Base-by-base conservation (phyloP, 805 yeast species). In the Kodamaea fukazawae region DNA sequence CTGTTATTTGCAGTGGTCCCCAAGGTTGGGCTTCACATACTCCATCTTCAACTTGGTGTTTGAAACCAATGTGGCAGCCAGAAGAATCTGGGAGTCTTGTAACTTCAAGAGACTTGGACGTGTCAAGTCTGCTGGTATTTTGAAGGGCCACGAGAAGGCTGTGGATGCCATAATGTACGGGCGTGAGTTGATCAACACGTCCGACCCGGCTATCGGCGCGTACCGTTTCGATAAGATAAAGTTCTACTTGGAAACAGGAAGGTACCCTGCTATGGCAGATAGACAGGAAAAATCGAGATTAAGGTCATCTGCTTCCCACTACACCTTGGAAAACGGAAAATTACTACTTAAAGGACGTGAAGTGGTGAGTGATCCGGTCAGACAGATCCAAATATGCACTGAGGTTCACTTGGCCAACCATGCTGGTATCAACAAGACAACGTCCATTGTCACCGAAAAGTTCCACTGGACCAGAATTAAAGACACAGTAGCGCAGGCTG, bases 401-500 rank as follows among this genome's bases (percentile, higher is more conserved):
- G 83, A 81, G 32, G 64, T 79, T 14, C 99, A 91, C 57, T 56
- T 73, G 46, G 60, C 73, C 14, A 76, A 73, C 32, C 99, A 91
- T 57, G 82, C 82, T 9, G 98, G 98, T 8, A 88, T 91, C 46
- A 91, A 91, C 63, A 86, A 83, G 54, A 82, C 95, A 2, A 89
- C 96, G 0, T 67, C 91, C 0, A 64, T 75, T 12, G 77, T 93
- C 12, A 77, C 90, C 1, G 93, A 85, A 46, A 76, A 77, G 49
- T 91, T 85, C 51, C 95, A 88, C 59, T 91, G 98, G 97, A 78
- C 88, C 1, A 76, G 95, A 37, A 85, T 91, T 47, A 90, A 93
- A 61, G 88, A 79, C 41, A 87, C 96, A 0, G 96, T 86, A 1
- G 81, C 85, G 1, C 78, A 79, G 22, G 91, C 87, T 1, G 81